Evolutionary conservation across 75 land plant species (phyloP).

Genomic region (Picea sitchensis): DNA sequence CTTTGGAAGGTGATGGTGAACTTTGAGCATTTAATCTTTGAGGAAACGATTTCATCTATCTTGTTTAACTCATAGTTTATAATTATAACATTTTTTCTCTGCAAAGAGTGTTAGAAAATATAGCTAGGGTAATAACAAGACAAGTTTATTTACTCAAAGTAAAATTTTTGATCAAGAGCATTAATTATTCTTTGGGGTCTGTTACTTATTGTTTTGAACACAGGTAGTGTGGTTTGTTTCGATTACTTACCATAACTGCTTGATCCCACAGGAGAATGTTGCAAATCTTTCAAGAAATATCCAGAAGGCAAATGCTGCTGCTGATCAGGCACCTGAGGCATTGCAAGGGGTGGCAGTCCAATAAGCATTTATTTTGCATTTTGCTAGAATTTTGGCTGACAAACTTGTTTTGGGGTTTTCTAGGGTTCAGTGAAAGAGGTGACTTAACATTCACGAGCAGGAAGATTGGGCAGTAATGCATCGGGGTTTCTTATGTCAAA

Average conservation of each 20-base stretch:
- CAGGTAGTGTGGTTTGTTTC: no score
- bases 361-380: constrained; percentile 10
- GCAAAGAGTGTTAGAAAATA: neutral
- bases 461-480: no score
- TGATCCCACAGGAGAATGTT: constrained; percentile 57
- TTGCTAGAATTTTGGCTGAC: no score
- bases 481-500: no score
- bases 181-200: constrained; percentile 4
- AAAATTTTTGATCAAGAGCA: neutral
- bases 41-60: neutral
- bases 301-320: constrained; percentile 44
- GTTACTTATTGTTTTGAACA: neutral
- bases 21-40: neutral
- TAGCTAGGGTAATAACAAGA: neutral
- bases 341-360: constrained; percentile 37
- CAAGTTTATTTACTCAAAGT: neutral
- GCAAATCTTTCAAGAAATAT: constrained; percentile 53
- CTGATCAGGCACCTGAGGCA: constrained; percentile 41
- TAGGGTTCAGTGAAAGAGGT: no score
- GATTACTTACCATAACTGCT: neutral
- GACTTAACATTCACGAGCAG: no score
- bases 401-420: no score
- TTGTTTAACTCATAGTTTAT: neutral
- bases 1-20: constrained; percentile 71
- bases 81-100: neutral